Base-by-base conservation (phyloP, 2,329 filamentous ascomycete genomes). In the Diaporthe humulicola region DNA sequence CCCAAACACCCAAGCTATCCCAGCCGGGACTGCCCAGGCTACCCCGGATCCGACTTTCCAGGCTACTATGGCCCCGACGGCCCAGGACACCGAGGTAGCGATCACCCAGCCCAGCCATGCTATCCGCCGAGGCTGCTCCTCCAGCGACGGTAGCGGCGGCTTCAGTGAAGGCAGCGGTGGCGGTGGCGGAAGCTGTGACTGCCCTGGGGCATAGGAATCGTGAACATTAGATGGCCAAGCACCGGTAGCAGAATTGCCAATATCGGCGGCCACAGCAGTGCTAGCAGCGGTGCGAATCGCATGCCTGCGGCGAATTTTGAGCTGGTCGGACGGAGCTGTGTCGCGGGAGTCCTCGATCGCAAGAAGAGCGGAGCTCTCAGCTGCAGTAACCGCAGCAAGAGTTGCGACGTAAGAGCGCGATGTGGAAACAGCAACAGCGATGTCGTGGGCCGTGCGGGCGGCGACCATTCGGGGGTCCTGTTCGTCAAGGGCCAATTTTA, bases 311-410 rank as follows among this genome's bases (percentile, higher is more conserved):
- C 14, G 45, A 4, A 0, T 1, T 14, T 5, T 10, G 12, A 4
- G 1, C 10, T 17, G 22, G 1, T 17, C 22, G 19, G 5, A 1
- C 0, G 17, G 22, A 19, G 1, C n/a, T 1, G 0, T 0, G 4
- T 25, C 14, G 30, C 60, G 42, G 6, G 0, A 0, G 17, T n/a
- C 45, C 10, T 52, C 61, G 3, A 25, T 3, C 5, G n/a, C 0
- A 25, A 67, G 45, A 9, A 25, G 17, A 19, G 45, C 45, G 10
- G 1, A 0, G 8, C 22, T 52, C 45, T 67, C 64, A 17, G 10
- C 64, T 8, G 45, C 45, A 33, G 45, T 67, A 9, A 52, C 64
- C 25, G 64, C 64, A 19, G 64, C 64, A 28, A 67, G 8, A 3
- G 22, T 52, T 1, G 45, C 14, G 54, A n/a, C 33, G 19, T 40